These are phyloP conservation scores for Leccinellum rugosiceps DNA, from an alignment of 768 basidiomycete species.

Conservation along the genomic window DNA sequence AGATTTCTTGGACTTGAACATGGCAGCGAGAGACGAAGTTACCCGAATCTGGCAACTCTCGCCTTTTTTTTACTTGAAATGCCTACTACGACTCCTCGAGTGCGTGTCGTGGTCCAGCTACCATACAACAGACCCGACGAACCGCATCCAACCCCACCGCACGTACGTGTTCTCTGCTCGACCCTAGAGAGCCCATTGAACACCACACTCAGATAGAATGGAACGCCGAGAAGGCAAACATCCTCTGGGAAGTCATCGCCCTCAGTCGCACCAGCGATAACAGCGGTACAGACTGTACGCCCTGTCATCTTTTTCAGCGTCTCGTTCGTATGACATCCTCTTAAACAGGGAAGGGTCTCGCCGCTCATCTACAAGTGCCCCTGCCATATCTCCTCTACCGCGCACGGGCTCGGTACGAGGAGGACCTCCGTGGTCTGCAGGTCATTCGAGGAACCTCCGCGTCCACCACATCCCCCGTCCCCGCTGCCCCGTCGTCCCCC, in stretches of 20 bases:
- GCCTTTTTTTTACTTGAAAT: neutral
- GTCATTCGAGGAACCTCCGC: conserved; percentile 61
- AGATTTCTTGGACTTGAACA: conserved; percentile 11
- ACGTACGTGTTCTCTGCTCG: conserved; percentile 45
- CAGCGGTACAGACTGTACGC: conserved; percentile 76
- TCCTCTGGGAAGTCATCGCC: conserved; percentile 85
- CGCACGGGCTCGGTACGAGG: conserved; percentile 79
- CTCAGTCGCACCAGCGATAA: conserved; percentile 70
- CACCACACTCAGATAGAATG: conserved; percentile 65
- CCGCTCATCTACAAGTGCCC: conserved; percentile 75
- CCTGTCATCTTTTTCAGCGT: neutral
- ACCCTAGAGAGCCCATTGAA: conserved; percentile 1
- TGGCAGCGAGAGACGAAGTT: neutral
- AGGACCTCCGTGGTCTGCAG: conserved; percentile 77
- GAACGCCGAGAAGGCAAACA: conserved; percentile 79
- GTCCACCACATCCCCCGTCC: conserved; percentile 29
- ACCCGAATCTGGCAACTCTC: conserved; percentile 6
- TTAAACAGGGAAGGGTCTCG: conserved; percentile 74
- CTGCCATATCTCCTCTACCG: conserved; percentile 83
- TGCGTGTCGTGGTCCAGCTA: conserved; percentile 76
- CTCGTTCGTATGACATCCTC: neutral
- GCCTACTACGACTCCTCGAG: conserved; percentile 27
- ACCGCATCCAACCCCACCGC: conserved; percentile 60
- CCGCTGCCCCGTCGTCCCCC: conserved; percentile 12
- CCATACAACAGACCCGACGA: conserved; percentile 78